A percentile compares a stretch with the other conserved stretches of the same genome.
These are phyloP conservation scores for Cercospora brassicicola DNA, from an alignment of 2,329 filamentous ascomycete genomes.

Conservation along the genomic window DNA sequence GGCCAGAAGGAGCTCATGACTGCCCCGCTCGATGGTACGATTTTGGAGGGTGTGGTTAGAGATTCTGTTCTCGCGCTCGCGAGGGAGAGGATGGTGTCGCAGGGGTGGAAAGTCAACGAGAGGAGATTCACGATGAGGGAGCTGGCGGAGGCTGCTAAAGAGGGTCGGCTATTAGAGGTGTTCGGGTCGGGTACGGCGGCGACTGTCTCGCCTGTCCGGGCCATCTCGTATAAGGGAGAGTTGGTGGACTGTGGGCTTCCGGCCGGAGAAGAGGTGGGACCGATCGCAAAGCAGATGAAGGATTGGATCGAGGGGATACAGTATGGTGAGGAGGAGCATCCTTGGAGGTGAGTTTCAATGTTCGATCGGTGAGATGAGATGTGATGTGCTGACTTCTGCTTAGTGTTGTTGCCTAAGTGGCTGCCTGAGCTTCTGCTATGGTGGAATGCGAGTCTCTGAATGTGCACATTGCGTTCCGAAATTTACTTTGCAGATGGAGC, in stretches of 20 bases:
- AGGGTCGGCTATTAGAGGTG: conserved; percentile 85
- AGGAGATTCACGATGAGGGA: conserved; percentile 91
- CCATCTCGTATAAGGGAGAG: conserved; percentile 83
- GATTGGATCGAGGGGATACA: conserved; percentile 94
- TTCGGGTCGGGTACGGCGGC: conserved; percentile 94
- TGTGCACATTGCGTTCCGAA: not conserved
- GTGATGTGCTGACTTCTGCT: not conserved
- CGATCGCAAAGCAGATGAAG: conserved; percentile 84
- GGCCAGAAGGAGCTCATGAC: conserved; percentile 91
- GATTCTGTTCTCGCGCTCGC: conserved; percentile 88
- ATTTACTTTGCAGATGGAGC: not conserved
- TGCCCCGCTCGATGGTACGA: conserved; percentile 94
- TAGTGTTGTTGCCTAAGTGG: conserved; percentile 2
- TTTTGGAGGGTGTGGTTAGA: conserved; percentile 89
- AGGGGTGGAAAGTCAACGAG: conserved; percentile 88
- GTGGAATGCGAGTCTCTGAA: not conserved
- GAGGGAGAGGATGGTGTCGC: conserved; percentile 73
- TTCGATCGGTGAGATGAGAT: not conserved
- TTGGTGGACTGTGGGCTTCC: conserved; percentile 73
- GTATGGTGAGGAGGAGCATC: conserved; percentile 88
- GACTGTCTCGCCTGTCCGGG: conserved; percentile 85
- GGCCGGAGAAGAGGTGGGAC: conserved; percentile 80
- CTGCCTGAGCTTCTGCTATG: not conserved
- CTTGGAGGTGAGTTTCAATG: conserved; percentile 66
- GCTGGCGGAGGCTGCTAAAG: conserved; percentile 73